Conservation (phyloP, 1,284 basidiomycete species). For the Microbotryomycetes sp. region DNA sequence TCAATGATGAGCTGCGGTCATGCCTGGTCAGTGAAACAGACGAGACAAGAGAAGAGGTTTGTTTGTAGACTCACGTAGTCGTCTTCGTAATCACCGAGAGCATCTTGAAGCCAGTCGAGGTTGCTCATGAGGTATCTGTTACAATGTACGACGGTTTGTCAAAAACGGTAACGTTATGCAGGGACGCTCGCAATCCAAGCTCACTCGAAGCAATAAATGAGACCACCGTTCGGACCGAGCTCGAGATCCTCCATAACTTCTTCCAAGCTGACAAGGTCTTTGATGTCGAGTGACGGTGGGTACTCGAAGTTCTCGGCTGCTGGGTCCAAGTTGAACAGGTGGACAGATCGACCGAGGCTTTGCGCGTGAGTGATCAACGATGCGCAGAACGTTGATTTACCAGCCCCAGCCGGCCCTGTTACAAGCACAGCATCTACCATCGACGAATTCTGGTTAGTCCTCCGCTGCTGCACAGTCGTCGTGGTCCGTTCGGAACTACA, state of each 20-base stretch:
- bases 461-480: no score
- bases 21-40: no score
- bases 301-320: slow-evolving; percentile 93
- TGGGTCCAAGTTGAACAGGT: slow-evolving; percentile 96
- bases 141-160: no score
- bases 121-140: slow-evolving; percentile 88
- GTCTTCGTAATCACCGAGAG: slow-evolving; percentile 87
- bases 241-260: slow-evolving; percentile 96
- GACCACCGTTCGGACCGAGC: slow-evolving; percentile 93
- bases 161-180: background rate
- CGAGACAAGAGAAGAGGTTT: no score
- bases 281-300: slow-evolving; percentile 85
- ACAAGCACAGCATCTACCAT: slow-evolving; percentile 31
- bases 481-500: background rate
- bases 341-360: slow-evolving; percentile 71
- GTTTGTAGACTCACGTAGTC: slow-evolving; percentile 72
- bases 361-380: slow-evolving; percentile 86
- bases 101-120: slow-evolving; percentile 98
- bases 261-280: slow-evolving; percentile 83
- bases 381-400: slow-evolving; percentile 91
- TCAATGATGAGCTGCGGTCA: slow-evolving; percentile 70
- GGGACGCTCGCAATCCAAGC: background rate
- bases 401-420: slow-evolving; percentile 90
- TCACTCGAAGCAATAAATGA: slow-evolving; percentile 99
- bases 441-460: no score